Evolutionary conservation across 73 alveolate species (phyloP), one percentile per base, ranked within the genome.

Genomic region (Paramecium tetraurelia): DNA sequence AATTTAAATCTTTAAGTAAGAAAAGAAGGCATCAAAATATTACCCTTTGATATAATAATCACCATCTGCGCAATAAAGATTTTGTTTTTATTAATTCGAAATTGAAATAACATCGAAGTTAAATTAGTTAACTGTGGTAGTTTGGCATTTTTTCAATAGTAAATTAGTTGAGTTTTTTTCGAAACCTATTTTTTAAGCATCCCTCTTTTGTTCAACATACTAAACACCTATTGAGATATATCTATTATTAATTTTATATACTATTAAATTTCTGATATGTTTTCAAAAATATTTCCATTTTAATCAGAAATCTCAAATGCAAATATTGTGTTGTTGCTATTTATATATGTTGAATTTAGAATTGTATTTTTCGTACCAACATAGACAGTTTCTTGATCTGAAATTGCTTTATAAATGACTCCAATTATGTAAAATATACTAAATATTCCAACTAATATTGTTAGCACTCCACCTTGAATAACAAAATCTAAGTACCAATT

Each of bases 381-480:
- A 27, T 63, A 63, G 16, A 63, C 29, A 31, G 84, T 63, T 27
- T 63, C 50, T 33, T 63, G 31, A 63, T 63, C 84, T 63, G 41
- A 33, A 11, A 63, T 22, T 63, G 84, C 46, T 27, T 63, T 63
- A 27, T 63, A 63, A 63, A 63, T 63, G 21, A 63, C 84, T 63
- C 84, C 84, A 27, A 16, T 16, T 48, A 63, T 63, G 31, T 63
- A 63, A 63, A 63, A 21, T 27, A 63, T 63, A n/a, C 84, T 63
- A 63, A 63, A 63, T 22, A 63, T 63, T 63, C 84, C 84, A 63
- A 63, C 84, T 63, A 63, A 11, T 63, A 63, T 63, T 63, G 84
- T 12, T 2, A 53, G 69, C 16, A 53, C 69, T 0, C 84, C 84
- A 63, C 84, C 84, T 63, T 63, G 8, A 63, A 27, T 63, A 22